Evolutionary conservation across 1,284 basidiomycete species (phyloP), one percentile per base, ranked within the genome.

Genomic region (Leccinum griseonigrum): DNA sequence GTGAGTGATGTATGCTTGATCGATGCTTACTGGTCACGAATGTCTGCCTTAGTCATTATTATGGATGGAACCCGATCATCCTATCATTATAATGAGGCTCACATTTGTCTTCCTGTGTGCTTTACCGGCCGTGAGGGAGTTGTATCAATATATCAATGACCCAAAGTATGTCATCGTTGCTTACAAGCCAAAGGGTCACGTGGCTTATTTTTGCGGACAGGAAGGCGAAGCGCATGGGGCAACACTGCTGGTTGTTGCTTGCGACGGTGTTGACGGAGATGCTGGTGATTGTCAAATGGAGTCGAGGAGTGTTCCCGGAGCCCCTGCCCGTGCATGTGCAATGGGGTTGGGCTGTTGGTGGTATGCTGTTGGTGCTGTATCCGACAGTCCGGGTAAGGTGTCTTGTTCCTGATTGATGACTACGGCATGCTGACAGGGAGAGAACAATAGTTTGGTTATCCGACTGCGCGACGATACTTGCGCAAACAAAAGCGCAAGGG

Each of bases 1-100:
- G 90, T 86, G 64, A 61, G 75, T 67, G 62, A 29, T 18, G 56
- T 56, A 22, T 58, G 32, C 8, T 52, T 60, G 4, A 46, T 22
- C 11, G 1, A 36, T 36, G 36, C 55, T 57, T 65, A 57, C 62
- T 60, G 60, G 60, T 57, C 60, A 56, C 60, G 52, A 63, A 67
- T 56, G 60, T 54, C 54, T 28, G 31, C n/a, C 1, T 51, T 55
- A 90, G 87, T 83, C 82, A 57, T 76, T 94, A 61, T 78, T 94
- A 43, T 94, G 92, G 91, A 90, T 94, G 85, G 90, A 93, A 68
- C 92, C 92, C 32, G 88, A 92, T 71, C 91, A 93, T 73, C 91
- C 90, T 8, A 85, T 94, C 64, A 82, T 94, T 50, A 90, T 92
- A 60, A 76, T 84, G 62, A 83, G 91, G 34, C 81, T 94, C 11